Percentiles rank a stretch among this genome's conserved stretches.
These are phyloP conservation scores for Dalechampia spathulata DNA, from an alignment of 441 rosid genomes.

Conservation along the genomic window DNA sequence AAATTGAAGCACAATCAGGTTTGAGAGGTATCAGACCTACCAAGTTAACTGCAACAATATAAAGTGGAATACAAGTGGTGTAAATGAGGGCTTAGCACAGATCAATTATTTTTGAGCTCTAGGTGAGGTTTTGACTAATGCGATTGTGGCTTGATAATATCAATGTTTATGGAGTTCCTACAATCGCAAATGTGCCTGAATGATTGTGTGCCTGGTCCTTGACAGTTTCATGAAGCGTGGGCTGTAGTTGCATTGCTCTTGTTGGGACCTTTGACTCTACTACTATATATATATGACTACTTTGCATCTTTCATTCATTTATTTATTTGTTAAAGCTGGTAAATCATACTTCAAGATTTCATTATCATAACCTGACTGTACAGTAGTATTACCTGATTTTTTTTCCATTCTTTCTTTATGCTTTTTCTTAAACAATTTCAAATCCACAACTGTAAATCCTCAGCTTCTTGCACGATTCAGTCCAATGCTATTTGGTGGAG, in stretches of 20 bases:
- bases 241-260: not conserved
- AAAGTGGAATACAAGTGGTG: too few relatives aligned
- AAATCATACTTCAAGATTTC: not conserved
- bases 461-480: constrained; percentile 89
- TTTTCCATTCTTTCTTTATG: not conserved
- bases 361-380: not conserved
- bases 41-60: too few relatives aligned
- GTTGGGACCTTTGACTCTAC: not conserved
- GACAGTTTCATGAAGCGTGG: not conserved
- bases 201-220: not conserved
- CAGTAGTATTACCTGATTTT: not conserved
- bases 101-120: too few relatives aligned
- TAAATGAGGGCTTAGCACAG: too few relatives aligned
- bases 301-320: not conserved
- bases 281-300: not conserved
- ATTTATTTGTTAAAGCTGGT: not conserved
- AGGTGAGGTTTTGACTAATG: too few relatives aligned
- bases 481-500: constrained; percentile 74
- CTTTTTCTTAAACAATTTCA: constrained; percentile 3
- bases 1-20: too few relatives aligned
- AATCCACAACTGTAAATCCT: constrained; percentile 11
- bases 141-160: too few relatives aligned
- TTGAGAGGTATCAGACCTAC: too few relatives aligned
- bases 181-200: too few relatives aligned
- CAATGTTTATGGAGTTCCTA: too few relatives aligned